These are phyloP conservation scores for Sporothrix brunneoviolacea DNA, from an alignment of 2,329 filamentous ascomycete species.

Conservation along the genomic window DNA sequence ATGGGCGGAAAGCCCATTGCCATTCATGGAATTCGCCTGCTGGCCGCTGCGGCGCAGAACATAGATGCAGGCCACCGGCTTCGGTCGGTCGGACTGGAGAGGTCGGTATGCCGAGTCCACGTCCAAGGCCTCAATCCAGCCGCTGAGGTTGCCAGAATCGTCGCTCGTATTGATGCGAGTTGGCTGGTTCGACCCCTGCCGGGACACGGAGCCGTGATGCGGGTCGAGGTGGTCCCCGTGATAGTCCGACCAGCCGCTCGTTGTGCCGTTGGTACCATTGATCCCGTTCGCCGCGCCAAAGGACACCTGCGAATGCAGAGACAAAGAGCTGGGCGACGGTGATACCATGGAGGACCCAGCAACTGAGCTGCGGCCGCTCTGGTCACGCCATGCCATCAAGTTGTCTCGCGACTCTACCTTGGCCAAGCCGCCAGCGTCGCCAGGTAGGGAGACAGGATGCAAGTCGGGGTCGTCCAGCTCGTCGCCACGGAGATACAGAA, in stretches of 20 bases:
- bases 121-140: slow-evolving; percentile 85
- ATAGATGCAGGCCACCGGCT: slow-evolving; percentile 83
- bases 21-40: slow-evolving; percentile 20
- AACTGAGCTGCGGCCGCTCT: slow-evolving; percentile 51
- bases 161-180: slow-evolving; percentile 48
- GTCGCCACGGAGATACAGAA: slow-evolving; percentile 70
- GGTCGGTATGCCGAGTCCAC: slow-evolving; percentile 83
- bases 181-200: slow-evolving; percentile 45
- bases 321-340: slow-evolving; percentile 59
- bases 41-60: slow-evolving; percentile 50
- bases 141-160: slow-evolving; percentile 59
- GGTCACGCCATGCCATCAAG: slow-evolving; percentile 39
- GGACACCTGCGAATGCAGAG: slow-evolving; percentile 51
- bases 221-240: slow-evolving; percentile 9
- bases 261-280: not conserved
- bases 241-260: slow-evolving; percentile 13
- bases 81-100: slow-evolving; percentile 61
- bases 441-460: slow-evolving; percentile 66
- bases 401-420: slow-evolving; percentile 44
- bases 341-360: slow-evolving; percentile 57
- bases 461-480: slow-evolving; percentile 74
- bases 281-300: slow-evolving; percentile 25
- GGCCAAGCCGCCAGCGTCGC: slow-evolving; percentile 57
- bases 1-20: not conserved
- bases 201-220: slow-evolving; percentile 38